Conservation (phyloP, 192 early-diverging fungal genomes). For the Backusella sp. region DNA sequence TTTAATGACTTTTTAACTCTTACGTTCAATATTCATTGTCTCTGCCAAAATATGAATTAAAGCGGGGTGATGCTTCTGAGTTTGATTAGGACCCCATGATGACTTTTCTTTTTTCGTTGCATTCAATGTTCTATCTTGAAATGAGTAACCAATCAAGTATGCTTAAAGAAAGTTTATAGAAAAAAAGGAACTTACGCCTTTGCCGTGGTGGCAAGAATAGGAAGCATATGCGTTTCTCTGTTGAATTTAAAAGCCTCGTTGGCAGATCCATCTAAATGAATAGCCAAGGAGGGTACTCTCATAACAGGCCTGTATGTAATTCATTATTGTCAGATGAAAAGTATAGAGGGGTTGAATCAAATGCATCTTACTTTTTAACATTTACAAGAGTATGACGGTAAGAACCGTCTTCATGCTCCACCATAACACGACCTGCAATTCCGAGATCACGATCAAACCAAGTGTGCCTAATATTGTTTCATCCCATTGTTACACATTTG, state of each 20-base stretch:
- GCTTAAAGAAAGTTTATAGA: neutral
- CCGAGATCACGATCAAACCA: constrained; percentile 99
- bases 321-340: neutral
- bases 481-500: neutral
- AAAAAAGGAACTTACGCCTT: constrained; percentile 43
- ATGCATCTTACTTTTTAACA: constrained; percentile 58
- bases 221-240: constrained; percentile 89
- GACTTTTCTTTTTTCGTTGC: constrained; percentile 13
- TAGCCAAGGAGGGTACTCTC: constrained; percentile 93
- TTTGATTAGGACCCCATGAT: constrained; percentile 21
- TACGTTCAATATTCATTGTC: constrained; percentile 65
- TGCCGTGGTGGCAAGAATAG: constrained; percentile 76
- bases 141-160: neutral
- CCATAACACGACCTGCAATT: constrained; percentile 93
- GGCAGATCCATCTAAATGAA: constrained; percentile 87
- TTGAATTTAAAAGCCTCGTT: constrained; percentile 88
- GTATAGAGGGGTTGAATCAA: neutral
- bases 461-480: constrained; percentile 55
- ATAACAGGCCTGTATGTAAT: constrained; percentile 70
- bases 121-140: constrained; percentile 29
- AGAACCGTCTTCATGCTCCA: constrained; percentile 66
- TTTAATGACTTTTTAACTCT: neutral
- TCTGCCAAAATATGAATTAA: constrained; percentile 77
- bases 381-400: constrained; percentile 72
- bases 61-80: constrained; percentile 75